Base-by-base conservation (phyloP, 495 filamentous ascomycete genomes). In the Rostrohypoxylon terebratum region DNA sequence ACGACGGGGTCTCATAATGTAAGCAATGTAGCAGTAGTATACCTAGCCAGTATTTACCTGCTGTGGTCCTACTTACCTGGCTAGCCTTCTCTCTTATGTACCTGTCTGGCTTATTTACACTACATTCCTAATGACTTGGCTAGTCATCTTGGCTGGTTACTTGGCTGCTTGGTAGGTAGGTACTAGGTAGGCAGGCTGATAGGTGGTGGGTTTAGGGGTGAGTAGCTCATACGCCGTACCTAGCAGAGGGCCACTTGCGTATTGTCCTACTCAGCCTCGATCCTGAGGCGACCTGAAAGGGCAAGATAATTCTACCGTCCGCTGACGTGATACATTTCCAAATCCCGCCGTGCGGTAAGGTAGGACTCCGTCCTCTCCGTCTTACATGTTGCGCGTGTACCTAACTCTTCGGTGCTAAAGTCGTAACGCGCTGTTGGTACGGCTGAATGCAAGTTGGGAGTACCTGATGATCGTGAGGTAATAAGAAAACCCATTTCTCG, bases 261-360 rank as follows among this genome's bases (percentile, higher is more conserved):
- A 51, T 36, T 63, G 42, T 38, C 40, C 21, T 50, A 63, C 72
- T 75, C 72, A 75, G 72, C 72, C 72, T 75, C 72, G 72, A 75
- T 71, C 63, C 67, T 65, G 53, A 57, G 72, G 68, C 68, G 59
- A 60, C 63, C 64, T 67, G 58, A 36, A 45, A 20, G 31, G 36
- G 44, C 40, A 63, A 28, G 28, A 47, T 14, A 42, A 40, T 59
- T 63, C 34, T 54, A 38, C 14, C 33, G 14, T 51, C 58, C 59
- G 68, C 72, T 75, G 72, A 75, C 68, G 72, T 75, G 72, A 75
- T 75, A 72, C 64, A 54, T 40, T 28, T 25, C 8, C 25, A 44
- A 59, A 42, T 31, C 33, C 42, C 63, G 47, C 40, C 21, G 58
- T 50, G 62, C 36, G 23, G 47, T 45, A 59, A 61, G 31, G 45